Base-by-base conservation (phyloP, 2,329 filamentous ascomycete genomes). In the Scytalidium sp. region DNA sequence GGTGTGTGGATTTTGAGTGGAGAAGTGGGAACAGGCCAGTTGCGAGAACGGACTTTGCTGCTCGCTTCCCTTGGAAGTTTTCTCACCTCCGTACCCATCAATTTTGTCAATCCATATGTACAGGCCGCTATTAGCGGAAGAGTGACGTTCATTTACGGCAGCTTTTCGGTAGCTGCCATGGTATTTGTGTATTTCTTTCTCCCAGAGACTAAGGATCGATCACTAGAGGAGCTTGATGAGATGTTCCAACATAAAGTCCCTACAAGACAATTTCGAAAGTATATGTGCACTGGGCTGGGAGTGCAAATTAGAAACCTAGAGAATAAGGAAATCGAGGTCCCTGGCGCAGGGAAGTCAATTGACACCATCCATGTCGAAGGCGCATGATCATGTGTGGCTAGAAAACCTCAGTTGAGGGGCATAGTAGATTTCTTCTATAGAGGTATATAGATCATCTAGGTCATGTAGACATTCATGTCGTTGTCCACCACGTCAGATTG, bases 121-220 rank as follows among this genome's bases (percentile, higher is more conserved):
- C 53, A 67, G 48, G 60, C 58, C 0, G 67, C 69, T 10, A 62
- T 73, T 0, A 68, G 69, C 6, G 67, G 63, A 1, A 71, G 71
- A 52, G 68, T 69, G 0, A 61, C 60, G 0, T 73, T 73, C 41
- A 56, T 72, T 3, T 73, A 68, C 43, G 65, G 62, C 1, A 66
- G 58, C 1, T 43, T 71, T 8, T 57, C 59, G 4, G 53, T 69
- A 6, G 47, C 68, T 5, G 66, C 55, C n/a, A 50, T 65, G 11
- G 53, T 67, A 9, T 68, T 62, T 47, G 45, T 69, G 42, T 70
- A 62, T 60, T 63, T 62, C 49, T 67, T 52, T 50, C 61, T 69
- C 68, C 73, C 73, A 6, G 62, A 64, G 49, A 57, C 54, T 49
- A 42, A 39, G 45, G 43, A 8, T 49, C 55, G 55, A 50, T 22